Conservation (phyloP, 164 flowering plant species). For the Tetracentron sinense region DNA sequence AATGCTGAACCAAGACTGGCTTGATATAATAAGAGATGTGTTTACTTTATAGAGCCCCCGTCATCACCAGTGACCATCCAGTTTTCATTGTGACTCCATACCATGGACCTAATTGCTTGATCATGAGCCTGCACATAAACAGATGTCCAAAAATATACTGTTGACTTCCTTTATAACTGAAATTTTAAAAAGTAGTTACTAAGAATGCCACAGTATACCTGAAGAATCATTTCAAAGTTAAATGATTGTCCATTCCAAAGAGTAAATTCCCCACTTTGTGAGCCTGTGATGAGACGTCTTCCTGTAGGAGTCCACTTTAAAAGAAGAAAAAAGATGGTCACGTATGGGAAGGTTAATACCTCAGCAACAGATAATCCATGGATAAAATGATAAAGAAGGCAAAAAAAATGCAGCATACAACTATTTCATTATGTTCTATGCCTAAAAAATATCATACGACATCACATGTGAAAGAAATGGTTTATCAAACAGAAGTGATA, state of each 20-base stretch:
- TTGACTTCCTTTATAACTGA: neutral
- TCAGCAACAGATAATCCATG: neutral
- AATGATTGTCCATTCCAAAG: constrained; percentile 99
- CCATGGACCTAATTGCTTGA: constrained; percentile 96
- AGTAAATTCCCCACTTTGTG: constrained; percentile 99
- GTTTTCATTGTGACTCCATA: constrained; percentile 98
- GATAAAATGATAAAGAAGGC: too few relatives aligned
- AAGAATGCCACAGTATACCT: constrained; percentile 45
- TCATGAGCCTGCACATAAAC: constrained; percentile 81
- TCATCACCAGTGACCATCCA: constrained; percentile 99
- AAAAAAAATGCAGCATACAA: too few relatives aligned
- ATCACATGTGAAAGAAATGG: too few relatives aligned
- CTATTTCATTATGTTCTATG: too few relatives aligned
- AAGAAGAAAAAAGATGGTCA: constrained; percentile 13
- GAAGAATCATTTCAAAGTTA: constrained; percentile 98
- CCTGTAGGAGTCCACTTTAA: constrained; percentile 96
- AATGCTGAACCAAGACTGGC: neutral
- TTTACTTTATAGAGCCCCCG: constrained; percentile 94
- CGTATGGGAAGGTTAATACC: constrained; percentile 3
- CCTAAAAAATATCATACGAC: too few relatives aligned
- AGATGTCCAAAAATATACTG: constrained; percentile 1
- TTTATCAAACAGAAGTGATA: too few relatives aligned
- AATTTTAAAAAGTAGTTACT: neutral
- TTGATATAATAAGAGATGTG: neutral
- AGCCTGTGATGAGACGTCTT: constrained; percentile 94